These are phyloP conservation scores for Acanthamoeba lenticulata DNA, from an alignment of 208 protist genomes.

Conservation along the genomic window DNA sequence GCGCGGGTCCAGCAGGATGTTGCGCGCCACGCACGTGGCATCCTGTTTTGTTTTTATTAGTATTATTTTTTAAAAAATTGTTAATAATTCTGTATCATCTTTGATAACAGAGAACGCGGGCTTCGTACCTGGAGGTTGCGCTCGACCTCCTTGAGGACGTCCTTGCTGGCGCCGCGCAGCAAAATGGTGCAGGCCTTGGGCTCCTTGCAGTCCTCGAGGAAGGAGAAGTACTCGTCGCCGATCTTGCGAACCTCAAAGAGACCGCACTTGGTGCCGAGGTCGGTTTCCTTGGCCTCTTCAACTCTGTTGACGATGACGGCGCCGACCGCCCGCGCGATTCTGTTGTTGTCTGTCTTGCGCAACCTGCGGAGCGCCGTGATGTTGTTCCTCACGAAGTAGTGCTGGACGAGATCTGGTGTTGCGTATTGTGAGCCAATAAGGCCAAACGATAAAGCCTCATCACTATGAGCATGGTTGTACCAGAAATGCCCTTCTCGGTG, in stretches of 20 bases:
- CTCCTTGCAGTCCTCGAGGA: constrained; percentile 97
- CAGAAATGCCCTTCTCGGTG: constrained; percentile 99
- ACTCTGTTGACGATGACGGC: constrained; percentile 98
- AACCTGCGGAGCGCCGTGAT: constrained; percentile 98
- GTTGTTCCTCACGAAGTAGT: constrained; percentile 97
- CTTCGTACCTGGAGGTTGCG: constrained; percentile 87
- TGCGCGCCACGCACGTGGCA: constrained; percentile 98
- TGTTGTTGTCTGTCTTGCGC: constrained; percentile 99
- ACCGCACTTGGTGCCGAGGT: constrained; percentile 97
- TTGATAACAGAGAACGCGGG: not conserved
- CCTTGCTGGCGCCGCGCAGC: constrained; percentile 99
- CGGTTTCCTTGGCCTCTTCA: constrained; percentile 96
- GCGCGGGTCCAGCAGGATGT: constrained; percentile 97
- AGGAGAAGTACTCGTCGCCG: constrained; percentile 99
- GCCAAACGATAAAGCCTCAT: not conserved
- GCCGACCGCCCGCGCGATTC: constrained; percentile 97
- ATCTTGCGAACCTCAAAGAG: constrained; percentile 99
- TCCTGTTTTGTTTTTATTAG: too few species aligned
- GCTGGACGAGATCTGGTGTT: constrained; percentile 96
- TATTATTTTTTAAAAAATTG: too few species aligned
- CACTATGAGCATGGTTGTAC: not conserved
- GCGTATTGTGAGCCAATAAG: not conserved
- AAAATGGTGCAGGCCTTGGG: constrained; percentile 99
- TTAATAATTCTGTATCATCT: not conserved
- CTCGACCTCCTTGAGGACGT: constrained; percentile 99